These are phyloP conservation scores for Flaveria bidentis DNA, from an alignment of 129 eudicot genomes.

Conservation along the genomic window DNA sequence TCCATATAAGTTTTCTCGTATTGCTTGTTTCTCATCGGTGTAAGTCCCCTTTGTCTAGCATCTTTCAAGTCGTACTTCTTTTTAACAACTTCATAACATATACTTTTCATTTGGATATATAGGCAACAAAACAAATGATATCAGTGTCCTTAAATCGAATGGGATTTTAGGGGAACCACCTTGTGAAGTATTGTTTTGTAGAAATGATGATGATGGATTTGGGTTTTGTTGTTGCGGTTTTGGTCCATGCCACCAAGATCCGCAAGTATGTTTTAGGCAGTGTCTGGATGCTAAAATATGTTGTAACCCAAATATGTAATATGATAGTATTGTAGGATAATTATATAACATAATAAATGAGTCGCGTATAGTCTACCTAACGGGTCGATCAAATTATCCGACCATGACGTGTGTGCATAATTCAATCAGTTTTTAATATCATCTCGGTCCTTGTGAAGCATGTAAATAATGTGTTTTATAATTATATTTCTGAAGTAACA, in stretches of 20 bases:
- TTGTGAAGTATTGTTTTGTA: neutral
- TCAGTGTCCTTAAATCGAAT: neutral
- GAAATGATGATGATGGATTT: no score
- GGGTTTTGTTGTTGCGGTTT: neutral
- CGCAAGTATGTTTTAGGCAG: neutral
- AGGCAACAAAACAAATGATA: neutral
- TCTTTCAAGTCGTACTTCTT: no score
- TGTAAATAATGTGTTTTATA: no score
- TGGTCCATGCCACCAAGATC: neutral
- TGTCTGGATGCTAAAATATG: neutral
- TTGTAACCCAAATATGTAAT: neutral
- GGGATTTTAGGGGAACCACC: neutral
- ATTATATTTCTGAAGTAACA: no score
- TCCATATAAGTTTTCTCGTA: neutral
- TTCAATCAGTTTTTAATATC: no score
- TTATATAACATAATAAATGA: no score
- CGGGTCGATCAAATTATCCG: neutral
- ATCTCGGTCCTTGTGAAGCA: no score
- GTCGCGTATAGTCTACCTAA: neutral
- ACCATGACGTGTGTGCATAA: neutral
- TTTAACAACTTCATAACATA: neutral
- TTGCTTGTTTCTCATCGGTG: constrained; percentile 3
- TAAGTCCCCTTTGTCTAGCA: neutral
- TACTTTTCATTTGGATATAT: neutral
- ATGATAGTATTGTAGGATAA: neutral